Evolutionary conservation across 441 rosid genomes (phyloP), one percentile per base, ranked within the genome.

Genomic region (Jatropha multifida): DNA sequence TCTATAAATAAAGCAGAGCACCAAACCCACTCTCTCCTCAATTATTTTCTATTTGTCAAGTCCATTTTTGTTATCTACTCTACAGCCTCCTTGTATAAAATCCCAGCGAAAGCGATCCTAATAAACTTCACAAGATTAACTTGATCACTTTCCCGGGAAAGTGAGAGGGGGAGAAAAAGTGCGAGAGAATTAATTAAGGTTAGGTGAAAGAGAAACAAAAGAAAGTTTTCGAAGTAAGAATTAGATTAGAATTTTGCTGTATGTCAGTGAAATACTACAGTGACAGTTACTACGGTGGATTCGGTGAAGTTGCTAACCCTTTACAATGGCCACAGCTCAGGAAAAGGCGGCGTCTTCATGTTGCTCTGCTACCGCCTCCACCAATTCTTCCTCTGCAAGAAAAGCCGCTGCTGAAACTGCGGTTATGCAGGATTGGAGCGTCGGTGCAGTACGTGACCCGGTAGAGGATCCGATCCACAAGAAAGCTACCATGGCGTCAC

Each of bases 261-360:
- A 83, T 87, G 92, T 86, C 90, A 88, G 88, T 81, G 76, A 83
- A 80, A 65, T 80, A 76, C 82, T 86, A 73, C 83, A 62, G 88
- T 82, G 85, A 81, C 62, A 78, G 71, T 55, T 74, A 71, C 86
- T 79, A 65, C 83, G 85, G 85, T 77, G 86, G 88, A 83, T 81
- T 75, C 85, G 79, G 90, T 76, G 87, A 85, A 86, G 78, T 88
- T 81, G 86, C 85, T 60, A 87, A 87, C 72, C 90, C 90, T 74
- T 81, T 82, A 74, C 90, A 85, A 90, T 90, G 92, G 94, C 94
- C 91, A 65, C 91, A 88, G 78, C 91, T 87, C 86, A 84, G 88
- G 89, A 90, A 90, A 88, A 90, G 79, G 81, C 88, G 86, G 78
- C 90, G 88, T 63, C 54, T 46, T 52, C 84, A 80, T 69, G 83